These are phyloP conservation scores for Trichocomaceae sp. DNA, from an alignment of 2,329 filamentous ascomycete genomes.

Conservation along the genomic window DNA sequence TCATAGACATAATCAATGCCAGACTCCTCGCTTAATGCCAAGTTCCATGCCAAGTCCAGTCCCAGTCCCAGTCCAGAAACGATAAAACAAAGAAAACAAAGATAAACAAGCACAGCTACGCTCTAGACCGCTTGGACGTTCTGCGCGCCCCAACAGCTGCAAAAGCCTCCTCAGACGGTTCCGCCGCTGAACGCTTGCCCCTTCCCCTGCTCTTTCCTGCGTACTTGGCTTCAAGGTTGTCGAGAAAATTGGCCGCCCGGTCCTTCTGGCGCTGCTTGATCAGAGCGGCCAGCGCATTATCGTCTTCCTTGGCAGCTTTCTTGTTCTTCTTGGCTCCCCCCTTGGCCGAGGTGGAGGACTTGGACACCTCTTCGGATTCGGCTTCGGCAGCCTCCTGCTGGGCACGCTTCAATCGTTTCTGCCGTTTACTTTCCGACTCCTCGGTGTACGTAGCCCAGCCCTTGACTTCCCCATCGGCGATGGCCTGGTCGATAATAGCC, in stretches of 20 bases:
- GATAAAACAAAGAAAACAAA: background rate
- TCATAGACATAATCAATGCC: no score
- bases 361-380: no score
- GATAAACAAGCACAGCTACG: background rate
- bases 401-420: conserved; percentile 55
- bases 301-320: conserved; percentile 42
- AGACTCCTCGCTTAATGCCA: background rate
- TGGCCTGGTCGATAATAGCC: conserved; percentile 71
- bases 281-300: conserved; percentile 58
- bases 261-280: conserved; percentile 66
- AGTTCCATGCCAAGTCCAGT: no score
- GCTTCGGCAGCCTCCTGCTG: conserved; percentile 65
- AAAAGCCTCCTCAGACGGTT: conserved; percentile 60
- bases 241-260: conserved; percentile 58
- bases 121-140: conserved; percentile 22
- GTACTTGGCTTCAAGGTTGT: conserved; percentile 72
- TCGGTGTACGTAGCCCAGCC: conserved; percentile 62
- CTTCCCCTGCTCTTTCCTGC: conserved; percentile 34
- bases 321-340: conserved; percentile 39
- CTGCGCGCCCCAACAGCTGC: conserved; percentile 33
- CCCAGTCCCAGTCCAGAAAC: no score
- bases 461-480: conserved; percentile 61
- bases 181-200: conserved; percentile 40
- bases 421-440: conserved; percentile 61
- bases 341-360: no score